Base-by-base conservation (phyloP, 1,284 basidiomycete species). In the Cryptococcus hybrid region DNA sequence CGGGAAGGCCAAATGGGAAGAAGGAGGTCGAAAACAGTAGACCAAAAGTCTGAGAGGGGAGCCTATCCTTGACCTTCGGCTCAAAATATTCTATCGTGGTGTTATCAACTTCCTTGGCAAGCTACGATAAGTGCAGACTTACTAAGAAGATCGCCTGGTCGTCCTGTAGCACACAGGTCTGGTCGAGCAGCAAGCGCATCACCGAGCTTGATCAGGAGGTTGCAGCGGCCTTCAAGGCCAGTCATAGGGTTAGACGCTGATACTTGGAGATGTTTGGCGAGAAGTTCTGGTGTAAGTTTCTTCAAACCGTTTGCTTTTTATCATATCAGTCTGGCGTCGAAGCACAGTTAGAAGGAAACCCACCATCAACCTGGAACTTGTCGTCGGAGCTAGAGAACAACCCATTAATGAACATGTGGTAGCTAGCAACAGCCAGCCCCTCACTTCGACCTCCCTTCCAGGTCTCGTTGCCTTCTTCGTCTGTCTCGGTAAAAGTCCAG, bases 1-100 rank as follows among this genome's bases (percentile, higher is more conserved):
- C 92, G 85, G 7, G 87, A 84, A 0, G 90, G 93, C 94, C 94
- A 97, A 69, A 97, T 92, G 7, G 86, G 83, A 48, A 88, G 84
- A 8, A 98, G 82, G 3, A 91, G 89, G 37, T 89, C 84, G 57
- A 95, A 87, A 50, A 97, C 84, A 6, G 85, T 84, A 34, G 85
- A 78, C 92, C 94, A 97, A 18, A 98, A 83, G 0, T 84, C 82
- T 3, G 85, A 76, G 61, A 92, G 78, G 84, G 61, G 37, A 47
- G 60, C 4, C 52, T 47, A n/a, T 53, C 15, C n/a, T 48, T 47
- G 54, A 70, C 60, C 15, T 52, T 50, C 18, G 59, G 47, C 24
- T 60, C 54, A 52, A 73, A 66, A 57, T 65, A 71, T 44, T 44
- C 68, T 69, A 52, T 13, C 43, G 39, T 4, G 9, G 8, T 15